These are phyloP conservation scores for Plantago elongata DNA, from an alignment of 257 asterid species.

Conservation along the genomic window DNA sequence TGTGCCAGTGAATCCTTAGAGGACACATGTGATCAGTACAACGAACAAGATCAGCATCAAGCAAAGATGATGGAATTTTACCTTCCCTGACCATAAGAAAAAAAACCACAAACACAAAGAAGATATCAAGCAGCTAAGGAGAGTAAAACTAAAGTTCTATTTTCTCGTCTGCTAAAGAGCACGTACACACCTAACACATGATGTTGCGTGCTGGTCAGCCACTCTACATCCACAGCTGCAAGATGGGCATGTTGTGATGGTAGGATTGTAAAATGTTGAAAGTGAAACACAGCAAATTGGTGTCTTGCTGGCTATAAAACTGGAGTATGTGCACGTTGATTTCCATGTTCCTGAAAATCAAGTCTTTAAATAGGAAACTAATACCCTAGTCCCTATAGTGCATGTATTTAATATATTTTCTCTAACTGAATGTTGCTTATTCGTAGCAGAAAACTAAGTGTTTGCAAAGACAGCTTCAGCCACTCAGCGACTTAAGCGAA, in stretches of 20 bases:
- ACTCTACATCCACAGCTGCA: conserved; percentile 72
- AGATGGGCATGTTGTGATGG: conserved; percentile 45
- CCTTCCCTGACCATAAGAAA: conserved; percentile 40
- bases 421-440: too few relatives aligned
- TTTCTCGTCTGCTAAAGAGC: background rate
- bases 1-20: conserved; percentile 66
- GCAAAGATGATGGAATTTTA: conserved; percentile 23
- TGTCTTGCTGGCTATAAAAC: conserved; percentile 36
- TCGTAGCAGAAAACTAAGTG: too few relatives aligned
- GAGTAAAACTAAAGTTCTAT: too few relatives aligned
- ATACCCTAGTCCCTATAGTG: background rate
- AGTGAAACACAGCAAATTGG: conserved; percentile 68
- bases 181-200: conserved; percentile 64
- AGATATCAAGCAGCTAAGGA: background rate
- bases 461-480: too few relatives aligned
- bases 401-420: too few relatives aligned
- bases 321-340: conserved; percentile 60
- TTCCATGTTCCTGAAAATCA: conserved; percentile 52
- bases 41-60: conserved; percentile 36
- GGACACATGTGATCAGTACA: conserved; percentile 84
- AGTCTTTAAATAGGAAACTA: background rate
- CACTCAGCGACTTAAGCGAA: too few relatives aligned
- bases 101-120: background rate
- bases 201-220: conserved; percentile 28
- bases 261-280: conserved; percentile 60